Percentiles rank a stretch among this genome's conserved stretches.
phyloP scores from a whole-genome alignment of 1,139 yeast species.

The Saccharomyces hybrid region DNA sequence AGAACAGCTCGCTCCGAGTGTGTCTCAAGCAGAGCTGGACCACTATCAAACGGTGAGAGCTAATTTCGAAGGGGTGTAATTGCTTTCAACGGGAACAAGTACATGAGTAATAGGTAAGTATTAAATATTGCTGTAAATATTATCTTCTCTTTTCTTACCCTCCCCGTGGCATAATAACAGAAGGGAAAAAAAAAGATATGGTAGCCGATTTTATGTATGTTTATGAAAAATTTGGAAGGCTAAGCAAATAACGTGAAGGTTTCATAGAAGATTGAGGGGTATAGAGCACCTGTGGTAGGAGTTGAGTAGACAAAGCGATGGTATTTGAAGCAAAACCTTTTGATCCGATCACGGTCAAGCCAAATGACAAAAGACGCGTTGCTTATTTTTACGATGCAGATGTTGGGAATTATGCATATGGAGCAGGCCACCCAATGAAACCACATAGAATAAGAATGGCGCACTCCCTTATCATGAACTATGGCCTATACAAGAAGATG shows the following conservation, averaged over 20 bases:
- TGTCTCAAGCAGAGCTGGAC: slow-evolving; percentile 75
- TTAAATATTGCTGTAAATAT: not conserved
- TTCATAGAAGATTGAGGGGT: too few species aligned
- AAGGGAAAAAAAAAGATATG: not conserved
- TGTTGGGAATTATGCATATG: slow-evolving; percentile 95
- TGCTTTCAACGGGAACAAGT: too few species aligned
- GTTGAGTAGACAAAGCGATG: slow-evolving; percentile 11
- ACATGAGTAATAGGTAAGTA: too few species aligned
- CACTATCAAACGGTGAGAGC: slow-evolving; percentile 74
- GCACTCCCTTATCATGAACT: slow-evolving; percentile 92
- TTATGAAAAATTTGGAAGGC: too few species aligned
- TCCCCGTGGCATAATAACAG: not conserved
- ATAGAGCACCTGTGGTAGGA: too few species aligned
- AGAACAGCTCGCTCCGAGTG: slow-evolving; percentile 69
- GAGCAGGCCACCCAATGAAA: slow-evolving; percentile 98
- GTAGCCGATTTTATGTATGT: not conserved
- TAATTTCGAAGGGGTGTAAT: slow-evolving; percentile 48
- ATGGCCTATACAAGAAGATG: slow-evolving; percentile 94
- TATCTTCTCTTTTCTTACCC: not conserved
- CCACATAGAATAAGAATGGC: slow-evolving; percentile 99
- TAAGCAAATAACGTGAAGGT: not conserved
- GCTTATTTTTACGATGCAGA: slow-evolving; percentile 73
- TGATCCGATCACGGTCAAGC: slow-evolving; percentile 50
- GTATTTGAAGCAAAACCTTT: slow-evolving; percentile 45
- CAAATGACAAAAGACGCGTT: slow-evolving; percentile 53